Percentiles rank a stretch among this genome's conserved stretches.
Conservation (phyloP, 176 grass and related monocot genomes). For the Calamus simplicifolius region DNA sequence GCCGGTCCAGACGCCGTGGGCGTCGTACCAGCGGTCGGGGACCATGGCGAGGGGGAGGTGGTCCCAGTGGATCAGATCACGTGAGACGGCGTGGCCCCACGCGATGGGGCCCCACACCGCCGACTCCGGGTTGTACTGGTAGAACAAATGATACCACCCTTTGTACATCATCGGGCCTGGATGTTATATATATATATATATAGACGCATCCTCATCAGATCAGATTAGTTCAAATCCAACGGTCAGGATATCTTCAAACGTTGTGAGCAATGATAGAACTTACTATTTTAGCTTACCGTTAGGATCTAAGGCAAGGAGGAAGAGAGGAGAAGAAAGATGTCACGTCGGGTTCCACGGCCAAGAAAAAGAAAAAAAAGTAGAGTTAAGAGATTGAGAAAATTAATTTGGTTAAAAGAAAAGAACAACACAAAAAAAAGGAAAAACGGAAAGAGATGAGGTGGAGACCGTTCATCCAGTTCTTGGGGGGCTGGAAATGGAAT, state of each 20-base stretch:
- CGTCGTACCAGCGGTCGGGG: slow-evolving; percentile 5
- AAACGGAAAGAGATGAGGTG: neutral
- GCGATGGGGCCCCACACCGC: slow-evolving; percentile 4
- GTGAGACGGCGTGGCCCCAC: slow-evolving; percentile 10
- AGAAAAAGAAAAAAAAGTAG: neutral
- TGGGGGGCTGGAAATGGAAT: slow-evolving; percentile 10
- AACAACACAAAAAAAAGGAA: neutral
- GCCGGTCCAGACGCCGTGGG: slow-evolving; percentile 6
- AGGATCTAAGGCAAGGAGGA: neutral
- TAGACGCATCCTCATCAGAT: neutral
- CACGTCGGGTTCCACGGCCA: neutral
- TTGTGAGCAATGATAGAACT: no score
- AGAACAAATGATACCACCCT: slow-evolving; percentile 13
- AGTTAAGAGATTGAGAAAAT: neutral
- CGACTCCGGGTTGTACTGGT: slow-evolving; percentile 11
- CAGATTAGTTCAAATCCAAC: neutral
- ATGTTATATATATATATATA: no score
- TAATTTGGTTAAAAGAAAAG: neutral
- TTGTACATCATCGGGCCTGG: slow-evolving; percentile 6
- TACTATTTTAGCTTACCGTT: neutral
- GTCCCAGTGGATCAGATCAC: slow-evolving; percentile 6
- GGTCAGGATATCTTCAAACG: no score
- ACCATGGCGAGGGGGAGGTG: slow-evolving; percentile 1
- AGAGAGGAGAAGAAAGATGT: neutral
- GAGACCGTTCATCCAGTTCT: slow-evolving; percentile 17